Evolutionary conservation across 2,329 filamentous ascomycete species (phyloP).

Genomic region (Colletotrichum melonis): DNA sequence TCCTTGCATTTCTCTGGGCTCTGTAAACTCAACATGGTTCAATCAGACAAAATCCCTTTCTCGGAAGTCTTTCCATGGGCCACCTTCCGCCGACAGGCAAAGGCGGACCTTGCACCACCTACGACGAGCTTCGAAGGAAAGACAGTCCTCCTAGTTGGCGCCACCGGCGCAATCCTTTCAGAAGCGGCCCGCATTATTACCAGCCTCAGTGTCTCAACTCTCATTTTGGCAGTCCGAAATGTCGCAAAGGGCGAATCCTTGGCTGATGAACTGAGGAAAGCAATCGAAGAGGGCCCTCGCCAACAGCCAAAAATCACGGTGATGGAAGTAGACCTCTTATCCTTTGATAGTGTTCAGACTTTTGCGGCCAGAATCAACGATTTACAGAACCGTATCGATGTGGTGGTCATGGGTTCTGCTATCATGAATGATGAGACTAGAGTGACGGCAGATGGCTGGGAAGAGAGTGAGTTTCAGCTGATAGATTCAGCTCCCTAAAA

Average conservation of each 20-base stretch:
- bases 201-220: not conserved
- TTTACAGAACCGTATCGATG: not conserved
- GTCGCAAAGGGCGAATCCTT: not conserved
- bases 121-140: not conserved
- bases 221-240: constrained; percentile 1
- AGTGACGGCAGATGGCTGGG: not conserved
- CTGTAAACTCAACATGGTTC: not conserved
- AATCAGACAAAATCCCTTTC: not conserved
- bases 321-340: not conserved
- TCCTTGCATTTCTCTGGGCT: not conserved
- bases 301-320: not conserved
- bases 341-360: not conserved
- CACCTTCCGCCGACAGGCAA: constrained; percentile 4
- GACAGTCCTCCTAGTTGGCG: constrained; percentile 1
- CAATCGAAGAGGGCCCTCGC: not conserved
- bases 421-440: constrained; percentile 1
- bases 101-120: not conserved
- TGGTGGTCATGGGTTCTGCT: constrained; percentile 2
- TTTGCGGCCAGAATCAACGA: not conserved
- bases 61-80: not conserved
- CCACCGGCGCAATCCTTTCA: constrained; percentile 2
- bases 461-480: not conserved
- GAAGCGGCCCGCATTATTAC: not conserved
- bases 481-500: not conserved
- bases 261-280: not conserved